A percentile compares a stretch with the other conserved stretches of the same genome.
These are phyloP conservation scores for Pseudogymnoascus sp. DNA, from an alignment of 2,329 filamentous ascomycete genomes.

Conservation along the genomic window DNA sequence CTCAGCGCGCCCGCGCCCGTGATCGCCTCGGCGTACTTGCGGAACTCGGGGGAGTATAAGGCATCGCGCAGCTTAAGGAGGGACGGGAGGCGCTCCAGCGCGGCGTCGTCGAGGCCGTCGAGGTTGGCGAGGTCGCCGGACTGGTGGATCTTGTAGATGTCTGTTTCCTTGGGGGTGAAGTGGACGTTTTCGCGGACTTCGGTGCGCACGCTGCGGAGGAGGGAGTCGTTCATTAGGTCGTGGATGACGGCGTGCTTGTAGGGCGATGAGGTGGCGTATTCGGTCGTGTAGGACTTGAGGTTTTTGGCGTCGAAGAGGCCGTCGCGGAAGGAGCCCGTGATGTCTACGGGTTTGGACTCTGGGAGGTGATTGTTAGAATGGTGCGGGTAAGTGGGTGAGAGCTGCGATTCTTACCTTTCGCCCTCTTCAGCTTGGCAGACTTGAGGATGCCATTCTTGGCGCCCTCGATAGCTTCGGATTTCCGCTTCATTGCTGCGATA, in stretches of 20 bases:
- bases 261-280: conserved; percentile 57
- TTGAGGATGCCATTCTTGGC: conserved; percentile 10
- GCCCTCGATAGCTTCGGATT: background rate
- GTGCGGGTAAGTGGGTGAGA: background rate
- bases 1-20: conserved; percentile 81
- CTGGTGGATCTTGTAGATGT: conserved; percentile 99
- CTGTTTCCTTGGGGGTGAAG: conserved; percentile 97
- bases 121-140: conserved; percentile 95
- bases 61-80: conserved; percentile 89
- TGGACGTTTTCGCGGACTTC: conserved; percentile 87
- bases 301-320: conserved; percentile 57
- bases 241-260: conserved; percentile 93
- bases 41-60: conserved; percentile 83
- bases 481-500: conserved; percentile 6
- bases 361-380: background rate
- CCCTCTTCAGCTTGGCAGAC: background rate
- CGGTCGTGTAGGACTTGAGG: conserved; percentile 50
- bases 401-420: background rate
- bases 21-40: conserved; percentile 79
- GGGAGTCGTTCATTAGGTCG: conserved; percentile 66
- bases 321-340: conserved; percentile 53
- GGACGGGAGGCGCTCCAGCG: conserved; percentile 77
- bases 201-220: conserved; percentile 77
- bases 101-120: conserved; percentile 81
- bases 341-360: conserved; percentile 32